Evolutionary conservation across 495 filamentous ascomycete species (phyloP).

Genomic region (Astrothelium macrocarpum): DNA sequence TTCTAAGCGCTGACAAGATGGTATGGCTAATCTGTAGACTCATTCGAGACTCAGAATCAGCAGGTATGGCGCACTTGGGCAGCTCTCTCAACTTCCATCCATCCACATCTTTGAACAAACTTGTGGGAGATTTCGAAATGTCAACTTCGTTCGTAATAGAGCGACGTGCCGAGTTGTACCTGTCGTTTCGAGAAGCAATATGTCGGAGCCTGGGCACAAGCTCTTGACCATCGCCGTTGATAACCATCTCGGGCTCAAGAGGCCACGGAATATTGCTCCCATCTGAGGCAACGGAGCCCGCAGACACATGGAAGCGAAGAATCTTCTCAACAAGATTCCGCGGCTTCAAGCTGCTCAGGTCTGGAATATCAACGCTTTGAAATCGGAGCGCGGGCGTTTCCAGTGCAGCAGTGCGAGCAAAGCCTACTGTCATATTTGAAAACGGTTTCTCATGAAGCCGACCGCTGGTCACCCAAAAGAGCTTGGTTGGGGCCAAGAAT

Average conservation of each 20-base stretch:
- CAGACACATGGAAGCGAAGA: background rate
- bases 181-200: background rate
- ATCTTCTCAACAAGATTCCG: background rate
- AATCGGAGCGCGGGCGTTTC: background rate
- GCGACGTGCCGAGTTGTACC: background rate
- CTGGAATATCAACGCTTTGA: background rate
- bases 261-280: background rate
- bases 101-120: background rate
- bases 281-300: background rate
- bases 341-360: background rate
- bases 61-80: background rate
- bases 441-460: background rate
- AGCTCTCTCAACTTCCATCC: background rate
- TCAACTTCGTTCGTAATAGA: background rate
- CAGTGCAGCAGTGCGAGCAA: background rate
- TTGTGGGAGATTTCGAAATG: background rate
- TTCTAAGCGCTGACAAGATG: background rate
- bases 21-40: background rate
- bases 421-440: background rate
- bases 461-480: background rate
- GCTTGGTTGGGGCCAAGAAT: background rate
- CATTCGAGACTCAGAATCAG: background rate
- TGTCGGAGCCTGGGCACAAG: background rate
- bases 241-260: background rate
- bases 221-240: background rate